These are phyloP conservation scores for Vickermania ingenoplastis DNA, from an alignment of 208 protist genomes.

Conservation along the genomic window DNA sequence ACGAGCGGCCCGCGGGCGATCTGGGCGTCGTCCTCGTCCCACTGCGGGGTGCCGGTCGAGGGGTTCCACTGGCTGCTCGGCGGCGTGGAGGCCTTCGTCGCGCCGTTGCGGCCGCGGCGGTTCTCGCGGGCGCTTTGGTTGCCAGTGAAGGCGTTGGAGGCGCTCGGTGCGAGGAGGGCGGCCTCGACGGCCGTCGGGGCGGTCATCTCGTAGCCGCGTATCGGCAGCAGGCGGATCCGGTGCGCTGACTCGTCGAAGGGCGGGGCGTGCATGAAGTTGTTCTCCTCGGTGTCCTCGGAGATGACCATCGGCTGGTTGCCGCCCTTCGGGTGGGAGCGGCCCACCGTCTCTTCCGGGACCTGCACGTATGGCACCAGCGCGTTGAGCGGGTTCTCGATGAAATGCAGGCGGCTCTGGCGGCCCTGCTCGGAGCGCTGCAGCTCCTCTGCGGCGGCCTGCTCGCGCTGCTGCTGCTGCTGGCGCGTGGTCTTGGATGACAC, in stretches of 20 bases:
- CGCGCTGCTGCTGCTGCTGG: slow-evolving; percentile 2
- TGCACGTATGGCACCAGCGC: slow-evolving; percentile 28
- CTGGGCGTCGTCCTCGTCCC: background rate
- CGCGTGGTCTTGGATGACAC: slow-evolving; percentile 1
- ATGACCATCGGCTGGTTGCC: slow-evolving; percentile 10
- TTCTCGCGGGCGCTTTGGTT: background rate
- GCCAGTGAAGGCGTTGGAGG: background rate
- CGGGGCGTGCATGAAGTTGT: slow-evolving; percentile 30
- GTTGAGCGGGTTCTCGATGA: slow-evolving; percentile 51
- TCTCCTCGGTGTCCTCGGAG: slow-evolving; percentile 24
- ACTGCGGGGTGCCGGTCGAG: background rate
- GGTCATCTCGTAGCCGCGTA: slow-evolving; percentile 9
- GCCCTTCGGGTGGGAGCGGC: background rate
- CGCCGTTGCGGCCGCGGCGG: background rate
- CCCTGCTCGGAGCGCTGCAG: slow-evolving; percentile 21
- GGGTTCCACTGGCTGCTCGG: background rate
- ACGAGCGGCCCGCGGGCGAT: background rate
- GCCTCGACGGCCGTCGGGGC: background rate
- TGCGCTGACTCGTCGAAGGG: slow-evolving; percentile 27
- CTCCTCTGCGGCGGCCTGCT: slow-evolving; percentile 27
- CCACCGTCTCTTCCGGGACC: slow-evolving; percentile 7
- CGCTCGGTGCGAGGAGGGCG: background rate
- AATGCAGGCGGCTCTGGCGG: slow-evolving; percentile 35
- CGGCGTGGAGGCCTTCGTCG: background rate
- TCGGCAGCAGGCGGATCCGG: slow-evolving; percentile 23